Conservation (phyloP, 768 basidiomycete species). For the Lenzites betulinus region DNA sequence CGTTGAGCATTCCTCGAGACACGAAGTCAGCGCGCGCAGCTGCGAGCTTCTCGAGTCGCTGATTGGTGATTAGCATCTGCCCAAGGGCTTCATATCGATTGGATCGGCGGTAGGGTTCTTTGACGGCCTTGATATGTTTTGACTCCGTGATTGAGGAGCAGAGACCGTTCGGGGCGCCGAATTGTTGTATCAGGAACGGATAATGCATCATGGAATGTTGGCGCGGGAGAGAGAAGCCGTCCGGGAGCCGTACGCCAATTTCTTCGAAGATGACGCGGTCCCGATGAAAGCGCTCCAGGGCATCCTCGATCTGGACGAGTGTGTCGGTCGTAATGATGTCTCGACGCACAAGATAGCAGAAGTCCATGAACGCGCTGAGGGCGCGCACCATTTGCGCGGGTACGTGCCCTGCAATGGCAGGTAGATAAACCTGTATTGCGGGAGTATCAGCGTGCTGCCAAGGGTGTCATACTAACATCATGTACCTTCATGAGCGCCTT, state of each 20-base stretch:
- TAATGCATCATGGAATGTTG: constrained; percentile 27
- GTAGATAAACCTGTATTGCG: constrained; percentile 25
- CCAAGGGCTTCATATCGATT: constrained; percentile 22
- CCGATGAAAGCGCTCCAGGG: constrained; percentile 17
- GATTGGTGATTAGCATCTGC: constrained; percentile 29
- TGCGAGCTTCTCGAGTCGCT: constrained; percentile 29
- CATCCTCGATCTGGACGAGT: constrained; percentile 12
- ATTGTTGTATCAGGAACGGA: constrained; percentile 15
- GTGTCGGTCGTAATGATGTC: neutral
- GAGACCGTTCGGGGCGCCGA: constrained; percentile 29
- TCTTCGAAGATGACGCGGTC: constrained; percentile 19
- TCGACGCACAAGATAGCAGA: constrained; percentile 27
- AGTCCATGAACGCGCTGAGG: constrained; percentile 26
- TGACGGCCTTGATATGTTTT: constrained; percentile 30
- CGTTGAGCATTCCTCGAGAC: constrained; percentile 20
- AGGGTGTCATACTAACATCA: neutral
- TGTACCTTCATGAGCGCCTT: constrained; percentile 32
- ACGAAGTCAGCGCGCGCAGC: constrained; percentile 23
- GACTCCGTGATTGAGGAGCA: constrained; percentile 33
- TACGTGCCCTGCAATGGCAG: constrained; percentile 24
- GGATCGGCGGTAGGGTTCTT: constrained; percentile 29
- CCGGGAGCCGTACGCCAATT: constrained; percentile 14
- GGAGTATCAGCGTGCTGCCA: too few relatives aligned
- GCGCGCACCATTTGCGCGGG: constrained; percentile 20
- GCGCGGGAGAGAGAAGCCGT: constrained; percentile 26